These are phyloP conservation scores for Populus ilicifolia DNA, from an alignment of 345 rosid genomes.

Conservation along the genomic window DNA sequence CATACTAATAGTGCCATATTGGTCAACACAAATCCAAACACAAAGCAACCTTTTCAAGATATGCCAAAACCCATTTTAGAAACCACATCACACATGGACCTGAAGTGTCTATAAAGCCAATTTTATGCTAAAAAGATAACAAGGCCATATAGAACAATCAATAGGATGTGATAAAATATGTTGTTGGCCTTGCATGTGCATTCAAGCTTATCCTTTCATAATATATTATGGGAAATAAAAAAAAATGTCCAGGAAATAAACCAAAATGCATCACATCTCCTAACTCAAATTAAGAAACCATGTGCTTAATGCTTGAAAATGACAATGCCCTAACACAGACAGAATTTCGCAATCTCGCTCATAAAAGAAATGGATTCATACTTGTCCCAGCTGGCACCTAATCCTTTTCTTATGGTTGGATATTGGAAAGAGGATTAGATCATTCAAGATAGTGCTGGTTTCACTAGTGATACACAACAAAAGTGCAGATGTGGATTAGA, in stretches of 20 bases:
- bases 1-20: neutral
- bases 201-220: constrained; percentile 1
- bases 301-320: constrained; percentile 4
- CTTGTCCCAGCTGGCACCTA: neutral
- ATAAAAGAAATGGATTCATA: constrained; percentile 16
- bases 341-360: constrained; percentile 2
- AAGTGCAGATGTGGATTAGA: neutral
- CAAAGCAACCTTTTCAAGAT: constrained; percentile 2
- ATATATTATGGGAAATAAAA: neutral
- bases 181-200: constrained; percentile 18
- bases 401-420: neutral
- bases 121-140: neutral
- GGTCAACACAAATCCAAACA: neutral
- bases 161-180: neutral
- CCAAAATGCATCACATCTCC: constrained; percentile 6
- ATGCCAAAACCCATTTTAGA: neutral
- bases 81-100: neutral
- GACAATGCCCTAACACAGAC: neutral
- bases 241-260: neutral
- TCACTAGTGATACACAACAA: neutral
- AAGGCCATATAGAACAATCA: constrained; percentile 2
- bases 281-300: neutral
- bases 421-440: neutral
- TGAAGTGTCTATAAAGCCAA: constrained; percentile 9
- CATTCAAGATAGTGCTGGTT: neutral